Conservation (phyloP, 2,329 filamentous ascomycete species). For the Colletotrichum limetticola region DNA sequence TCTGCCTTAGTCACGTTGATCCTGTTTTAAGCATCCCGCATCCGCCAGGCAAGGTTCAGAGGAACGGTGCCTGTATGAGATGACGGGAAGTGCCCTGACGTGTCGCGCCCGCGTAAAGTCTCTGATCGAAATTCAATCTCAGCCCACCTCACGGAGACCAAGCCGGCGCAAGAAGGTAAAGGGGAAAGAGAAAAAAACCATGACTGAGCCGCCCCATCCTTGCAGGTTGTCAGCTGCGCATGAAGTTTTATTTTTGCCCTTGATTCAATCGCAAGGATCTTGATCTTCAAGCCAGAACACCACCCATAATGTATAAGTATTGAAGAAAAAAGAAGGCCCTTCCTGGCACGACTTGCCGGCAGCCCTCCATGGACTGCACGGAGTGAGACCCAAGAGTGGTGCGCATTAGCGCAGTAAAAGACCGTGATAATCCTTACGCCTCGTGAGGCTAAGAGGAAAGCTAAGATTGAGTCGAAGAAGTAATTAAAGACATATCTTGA, state of each 20-base stretch:
- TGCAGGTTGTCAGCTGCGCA: constrained; percentile 13
- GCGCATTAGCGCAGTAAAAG: background rate
- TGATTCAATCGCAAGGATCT: constrained; percentile 21
- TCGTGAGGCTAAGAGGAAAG: background rate
- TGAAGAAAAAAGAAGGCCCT: background rate
- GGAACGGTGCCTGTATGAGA: constrained; percentile 30
- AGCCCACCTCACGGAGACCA: constrained; percentile 10
- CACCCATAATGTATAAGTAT: background rate
- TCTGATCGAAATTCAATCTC: constrained; percentile 28
- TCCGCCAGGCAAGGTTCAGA: constrained; percentile 14
- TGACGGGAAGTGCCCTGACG: constrained; percentile 31
- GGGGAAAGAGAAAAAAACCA: background rate
- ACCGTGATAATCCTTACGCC: background rate
- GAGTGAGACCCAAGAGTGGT: background rate
- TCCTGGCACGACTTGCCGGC: background rate
- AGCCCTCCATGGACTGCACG: background rate
- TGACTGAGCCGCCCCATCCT: constrained; percentile 24
- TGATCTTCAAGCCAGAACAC: background rate
- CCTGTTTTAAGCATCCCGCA: background rate
- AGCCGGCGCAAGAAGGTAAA: background rate
- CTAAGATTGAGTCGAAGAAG: constrained; percentile 5
- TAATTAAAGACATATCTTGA: constrained; percentile 7
- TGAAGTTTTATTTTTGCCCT: constrained; percentile 25
- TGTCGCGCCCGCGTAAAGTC: constrained; percentile 12
- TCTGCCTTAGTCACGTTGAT: background rate